Base-by-base conservation (phyloP, 1,284 basidiomycete genomes). In the Boletus smithii region DNA sequence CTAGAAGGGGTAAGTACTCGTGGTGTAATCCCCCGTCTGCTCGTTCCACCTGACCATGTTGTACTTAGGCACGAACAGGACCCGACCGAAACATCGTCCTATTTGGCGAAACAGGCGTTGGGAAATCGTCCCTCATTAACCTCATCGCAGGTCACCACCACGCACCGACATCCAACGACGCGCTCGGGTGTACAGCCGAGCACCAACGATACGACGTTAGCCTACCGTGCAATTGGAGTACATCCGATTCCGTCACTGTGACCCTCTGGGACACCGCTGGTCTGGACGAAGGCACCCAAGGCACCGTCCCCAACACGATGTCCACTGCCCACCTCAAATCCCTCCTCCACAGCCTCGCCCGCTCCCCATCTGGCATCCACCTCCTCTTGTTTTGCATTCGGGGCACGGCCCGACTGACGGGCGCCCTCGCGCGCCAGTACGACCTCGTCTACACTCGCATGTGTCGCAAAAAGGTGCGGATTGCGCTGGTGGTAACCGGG, bases 361-460 rank as follows among this genome's bases (percentile, higher is more conserved):
- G 31, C 34, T 39, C 41, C 10, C 29, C 49, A 9, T 11, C 18
- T 3, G 50, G 50, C 7, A 11, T 52, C 18, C 29, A 44, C 9
- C 50, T 48, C 7, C 32, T 53, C 6, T 5, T 45, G 0, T 55
- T 48, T 20, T 51, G 47, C 26, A 41, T 54, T 10, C 40, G 51
- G 16, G 46, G 44, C n/a, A 37, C 49, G 4, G 18, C 24, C 11
- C 35, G 44, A 3, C 30, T 37, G 16, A 39, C 42, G 17, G 17
- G 18, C n/a, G 45, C 16, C 24, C 34, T 49, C 9, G 17, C 17
- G 9, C 32, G 16, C 3, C 55, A 56, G 18, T 60, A 60, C 36
- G 22, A 47, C 16, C 24, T 56, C 8, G 53, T 60, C 29, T 45
- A 51, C 30, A 22, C 38, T 8, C 16, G 11, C 0, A 20, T 58